Evolutionary conservation across 306 rosid species (phyloP).

Genomic region (Rubus idaeus): DNA sequence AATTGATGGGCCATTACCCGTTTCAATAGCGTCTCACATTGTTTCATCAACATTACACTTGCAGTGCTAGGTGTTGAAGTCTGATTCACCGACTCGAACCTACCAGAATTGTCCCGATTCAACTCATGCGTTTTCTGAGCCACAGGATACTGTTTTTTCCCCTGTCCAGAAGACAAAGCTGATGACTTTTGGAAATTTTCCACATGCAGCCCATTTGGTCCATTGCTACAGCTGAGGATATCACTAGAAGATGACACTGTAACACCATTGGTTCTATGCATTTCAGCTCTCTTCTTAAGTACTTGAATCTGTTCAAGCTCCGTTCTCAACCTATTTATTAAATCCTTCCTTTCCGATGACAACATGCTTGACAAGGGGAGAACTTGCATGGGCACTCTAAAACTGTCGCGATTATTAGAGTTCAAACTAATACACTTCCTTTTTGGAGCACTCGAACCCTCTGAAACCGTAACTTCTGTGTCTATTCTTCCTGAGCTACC

Average conservation of each 20-base stretch:
- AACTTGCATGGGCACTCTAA: slow-evolving; percentile 46
- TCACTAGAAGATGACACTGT: slow-evolving; percentile 72
- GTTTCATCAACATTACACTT: slow-evolving; percentile 58
- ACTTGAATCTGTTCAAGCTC: slow-evolving; percentile 65
- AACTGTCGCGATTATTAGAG: slow-evolving; percentile 34
- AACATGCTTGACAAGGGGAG: slow-evolving; percentile 56
- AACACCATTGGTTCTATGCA: slow-evolving; percentile 50
- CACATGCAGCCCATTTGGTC: slow-evolving; percentile 38
- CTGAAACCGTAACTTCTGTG: slow-evolving; percentile 63
- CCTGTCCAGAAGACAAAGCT: slow-evolving; percentile 29
- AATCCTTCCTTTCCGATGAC: slow-evolving; percentile 47
- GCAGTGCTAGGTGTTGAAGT: slow-evolving; percentile 38
- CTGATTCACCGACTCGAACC: slow-evolving; percentile 38
- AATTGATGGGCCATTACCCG: slow-evolving; percentile 58
- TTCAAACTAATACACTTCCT: slow-evolving; percentile 67
- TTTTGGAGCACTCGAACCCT: slow-evolving; percentile 55
- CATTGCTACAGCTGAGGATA: slow-evolving; percentile 67
- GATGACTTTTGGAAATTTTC: slow-evolving; percentile 39
- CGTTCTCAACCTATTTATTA: slow-evolving; percentile 46
- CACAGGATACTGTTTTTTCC: slow-evolving; percentile 30
- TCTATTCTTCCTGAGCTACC: slow-evolving; percentile 75
- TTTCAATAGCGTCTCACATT: slow-evolving; percentile 65
- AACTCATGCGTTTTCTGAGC: slow-evolving; percentile 44
- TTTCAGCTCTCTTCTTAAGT: slow-evolving; percentile 61
- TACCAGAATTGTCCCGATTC: slow-evolving; percentile 55